phyloP scores from a whole-genome alignment of 1,139 yeast species.

The Hemisphaericaspora subhashii region DNA sequence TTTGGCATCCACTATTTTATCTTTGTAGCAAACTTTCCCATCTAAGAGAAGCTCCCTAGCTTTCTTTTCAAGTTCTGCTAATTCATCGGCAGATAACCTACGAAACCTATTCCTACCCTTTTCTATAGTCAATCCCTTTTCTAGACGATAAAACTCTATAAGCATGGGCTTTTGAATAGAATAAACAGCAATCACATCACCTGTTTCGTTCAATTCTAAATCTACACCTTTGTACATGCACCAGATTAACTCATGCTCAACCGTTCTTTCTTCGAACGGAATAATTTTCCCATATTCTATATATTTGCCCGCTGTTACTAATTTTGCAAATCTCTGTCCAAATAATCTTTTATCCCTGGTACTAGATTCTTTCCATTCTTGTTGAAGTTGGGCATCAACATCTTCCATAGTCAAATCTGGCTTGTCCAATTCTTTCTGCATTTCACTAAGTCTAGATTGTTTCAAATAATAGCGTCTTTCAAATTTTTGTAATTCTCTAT shows the following conservation, averaged over 20 bases:
- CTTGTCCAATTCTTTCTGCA: neutral
- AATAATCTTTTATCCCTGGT: neutral
- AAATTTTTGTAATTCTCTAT: neutral
- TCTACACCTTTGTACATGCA: neutral
- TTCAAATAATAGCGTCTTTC: neutral
- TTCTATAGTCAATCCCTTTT: neutral
- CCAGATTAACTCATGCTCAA: neutral
- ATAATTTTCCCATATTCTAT: conserved; percentile 1
- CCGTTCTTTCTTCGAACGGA: neutral
- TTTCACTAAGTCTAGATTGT: neutral
- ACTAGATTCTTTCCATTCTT: neutral
- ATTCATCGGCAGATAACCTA: no score
- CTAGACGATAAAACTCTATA: neutral
- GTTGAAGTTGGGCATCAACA: neutral
- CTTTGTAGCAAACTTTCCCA: no score
- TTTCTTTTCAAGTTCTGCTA: no score
- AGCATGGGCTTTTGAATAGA: neutral
- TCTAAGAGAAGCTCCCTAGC: no score
- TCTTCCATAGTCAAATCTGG: neutral
- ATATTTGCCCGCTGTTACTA: neutral
- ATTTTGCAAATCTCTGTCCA: neutral
- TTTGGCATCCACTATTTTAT: no score
- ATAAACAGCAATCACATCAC: neutral
- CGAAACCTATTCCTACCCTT: no score
- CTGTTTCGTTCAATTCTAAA: neutral